Conservation (phyloP, 2,329 filamentous ascomycete species). For the Fusarium albidum region DNA sequence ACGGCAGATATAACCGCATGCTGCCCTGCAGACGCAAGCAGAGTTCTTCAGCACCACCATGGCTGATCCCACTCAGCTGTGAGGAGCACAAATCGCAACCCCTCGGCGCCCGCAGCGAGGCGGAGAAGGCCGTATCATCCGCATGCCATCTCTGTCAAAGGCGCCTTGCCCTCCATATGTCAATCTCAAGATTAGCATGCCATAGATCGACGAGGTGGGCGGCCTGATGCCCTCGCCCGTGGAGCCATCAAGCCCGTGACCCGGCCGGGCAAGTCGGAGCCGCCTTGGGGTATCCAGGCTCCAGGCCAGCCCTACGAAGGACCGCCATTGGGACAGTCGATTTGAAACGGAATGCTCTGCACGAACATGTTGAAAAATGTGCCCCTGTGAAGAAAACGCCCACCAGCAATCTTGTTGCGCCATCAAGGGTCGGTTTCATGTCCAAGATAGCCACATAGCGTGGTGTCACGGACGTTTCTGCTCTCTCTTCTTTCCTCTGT, state of each 20-base stretch:
- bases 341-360: constrained; percentile 15
- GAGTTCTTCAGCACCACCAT: constrained; percentile 5
- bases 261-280: constrained; percentile 19
- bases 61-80: not conserved
- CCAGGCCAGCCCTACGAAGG: constrained; percentile 17
- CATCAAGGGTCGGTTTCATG: constrained; percentile 17
- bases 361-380: constrained; percentile 4
- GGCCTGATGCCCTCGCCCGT: not conserved
- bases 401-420: constrained; percentile 4
- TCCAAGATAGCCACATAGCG: constrained; percentile 17
- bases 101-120: constrained; percentile 1
- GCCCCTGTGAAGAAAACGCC: constrained; percentile 2
- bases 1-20: no score
- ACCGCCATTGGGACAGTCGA: constrained; percentile 1
- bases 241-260: not conserved
- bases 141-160: not conserved
- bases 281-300: not conserved
- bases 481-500: not conserved
- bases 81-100: constrained; percentile 4
- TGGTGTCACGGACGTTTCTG: constrained; percentile 20
- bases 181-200: not conserved
- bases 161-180: not conserved
- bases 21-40: not conserved
- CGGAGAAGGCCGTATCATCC: not conserved
- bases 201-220: not conserved